These are phyloP conservation scores for Ogataea neopini DNA, from an alignment of 805 yeast genomes.

Conservation along the genomic window DNA sequence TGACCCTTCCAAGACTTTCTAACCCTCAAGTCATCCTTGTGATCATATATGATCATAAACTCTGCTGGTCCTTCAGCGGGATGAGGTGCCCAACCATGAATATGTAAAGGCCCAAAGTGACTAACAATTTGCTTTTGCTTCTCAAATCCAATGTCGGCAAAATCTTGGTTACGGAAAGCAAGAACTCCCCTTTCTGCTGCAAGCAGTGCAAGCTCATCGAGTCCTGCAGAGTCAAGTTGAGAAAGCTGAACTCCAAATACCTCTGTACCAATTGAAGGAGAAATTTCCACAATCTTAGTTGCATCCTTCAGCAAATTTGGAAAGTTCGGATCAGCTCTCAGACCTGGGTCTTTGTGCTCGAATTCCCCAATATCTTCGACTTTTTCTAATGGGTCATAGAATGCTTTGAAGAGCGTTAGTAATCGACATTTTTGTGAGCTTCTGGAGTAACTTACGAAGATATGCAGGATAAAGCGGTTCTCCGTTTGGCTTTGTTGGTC, in stretches of 20 bases:
- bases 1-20: constrained; percentile 28
- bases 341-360: constrained; percentile 19
- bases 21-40: constrained; percentile 31
- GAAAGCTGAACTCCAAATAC: constrained; percentile 61
- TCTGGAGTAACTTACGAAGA: constrained; percentile 11
- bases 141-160: constrained; percentile 53
- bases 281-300: constrained; percentile 38
- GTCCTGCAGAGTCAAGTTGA: constrained; percentile 51
- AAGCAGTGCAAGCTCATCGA: constrained; percentile 66
- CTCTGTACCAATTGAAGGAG: constrained; percentile 73
- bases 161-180: constrained; percentile 65
- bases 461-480: constrained; percentile 18
- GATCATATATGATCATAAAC: constrained; percentile 43
- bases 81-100: constrained; percentile 55
- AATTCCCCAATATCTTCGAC: constrained; percentile 21
- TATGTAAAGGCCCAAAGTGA: constrained; percentile 69
- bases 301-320: constrained; percentile 44
- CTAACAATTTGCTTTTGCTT: constrained; percentile 52
- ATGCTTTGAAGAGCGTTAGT: constrained; percentile 10
- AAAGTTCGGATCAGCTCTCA: constrained; percentile 51
- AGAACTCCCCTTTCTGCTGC: constrained; percentile 73
- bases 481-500: constrained; percentile 14
- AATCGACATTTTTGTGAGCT: not conserved
- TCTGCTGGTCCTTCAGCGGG: constrained; percentile 47
- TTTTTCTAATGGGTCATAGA: constrained; percentile 22